Evolutionary conservation across 2,329 filamentous ascomycete species (phyloP).

Genomic region (Ceratocystis eucalypticola): DNA sequence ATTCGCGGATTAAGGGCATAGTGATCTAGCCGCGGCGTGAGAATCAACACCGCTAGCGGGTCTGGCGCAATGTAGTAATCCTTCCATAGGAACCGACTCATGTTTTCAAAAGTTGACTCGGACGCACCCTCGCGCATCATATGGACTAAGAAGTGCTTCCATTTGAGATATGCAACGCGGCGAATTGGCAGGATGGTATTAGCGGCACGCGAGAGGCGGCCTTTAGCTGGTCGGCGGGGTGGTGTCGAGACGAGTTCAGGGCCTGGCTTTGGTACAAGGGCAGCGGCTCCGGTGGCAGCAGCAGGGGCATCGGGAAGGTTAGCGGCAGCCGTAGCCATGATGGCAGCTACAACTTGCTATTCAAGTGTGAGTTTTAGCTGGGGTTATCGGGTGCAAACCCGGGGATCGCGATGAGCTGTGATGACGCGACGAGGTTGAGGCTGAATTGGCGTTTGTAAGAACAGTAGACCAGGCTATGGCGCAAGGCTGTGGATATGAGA

Average conservation of each 20-base stretch:
- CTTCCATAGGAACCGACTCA: neutral
- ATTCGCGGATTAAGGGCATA: constrained; percentile 46
- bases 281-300: neutral
- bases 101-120: constrained; percentile 8
- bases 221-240: neutral
- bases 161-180: constrained; percentile 14
- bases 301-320: neutral
- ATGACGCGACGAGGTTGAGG: neutral
- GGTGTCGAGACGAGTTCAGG: neutral
- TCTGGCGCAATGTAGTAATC: constrained; percentile 39
- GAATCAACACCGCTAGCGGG: constrained; percentile 43
- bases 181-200: constrained; percentile 15
- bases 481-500: constrained; percentile 3
- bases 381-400: neutral
- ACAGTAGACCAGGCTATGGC: neutral
- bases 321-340: constrained; percentile 12
- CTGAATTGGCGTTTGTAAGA: neutral
- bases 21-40: constrained; percentile 39
- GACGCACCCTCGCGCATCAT: neutral
- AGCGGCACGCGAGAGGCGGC: neutral
- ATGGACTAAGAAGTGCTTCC: constrained; percentile 9
- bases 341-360: neutral
- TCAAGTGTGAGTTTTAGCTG: neutral
- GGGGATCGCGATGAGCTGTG: neutral
- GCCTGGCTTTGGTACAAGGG: neutral